These are phyloP conservation scores for Colletotrichum falcatum DNA, from an alignment of 2,329 filamentous ascomycete species.

Conservation along the genomic window DNA sequence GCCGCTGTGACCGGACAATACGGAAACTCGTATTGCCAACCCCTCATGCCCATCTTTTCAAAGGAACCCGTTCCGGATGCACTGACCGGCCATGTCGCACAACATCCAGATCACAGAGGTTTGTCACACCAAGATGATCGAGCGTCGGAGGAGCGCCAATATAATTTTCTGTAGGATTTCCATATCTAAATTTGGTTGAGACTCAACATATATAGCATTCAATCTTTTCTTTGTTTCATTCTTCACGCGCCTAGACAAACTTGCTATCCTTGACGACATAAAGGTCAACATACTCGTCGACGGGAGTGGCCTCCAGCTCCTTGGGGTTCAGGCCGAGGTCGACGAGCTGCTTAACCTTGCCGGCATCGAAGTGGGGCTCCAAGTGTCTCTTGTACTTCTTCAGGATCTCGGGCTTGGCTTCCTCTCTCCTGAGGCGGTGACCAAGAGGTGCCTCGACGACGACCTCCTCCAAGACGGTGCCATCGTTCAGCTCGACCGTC, in stretches of 20 bases:
- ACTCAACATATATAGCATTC: slow-evolving; percentile 28
- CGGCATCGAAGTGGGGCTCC: slow-evolving; percentile 81
- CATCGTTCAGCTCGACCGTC: slow-evolving; percentile 94
- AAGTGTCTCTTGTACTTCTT: slow-evolving; percentile 96
- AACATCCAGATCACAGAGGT: not conserved
- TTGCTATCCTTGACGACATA: slow-evolving; percentile 75
- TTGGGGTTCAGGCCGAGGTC: slow-evolving; percentile 80
- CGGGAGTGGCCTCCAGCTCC: slow-evolving; percentile 81
- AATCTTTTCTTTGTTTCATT: slow-evolving; percentile 14
- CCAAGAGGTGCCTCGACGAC: slow-evolving; percentile 94
- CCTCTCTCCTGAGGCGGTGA: slow-evolving; percentile 89
- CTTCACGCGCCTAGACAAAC: slow-evolving; percentile 56
- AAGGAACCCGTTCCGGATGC: not conserved
- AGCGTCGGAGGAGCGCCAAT: not conserved
- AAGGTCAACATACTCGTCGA: slow-evolving; percentile 94
- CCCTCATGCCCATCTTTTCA: not conserved
- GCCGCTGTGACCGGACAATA: slow-evolving; percentile 17
- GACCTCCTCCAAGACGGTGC: slow-evolving; percentile 89
- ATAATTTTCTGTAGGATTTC: slow-evolving; percentile 9
- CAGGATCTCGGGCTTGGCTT: slow-evolving; percentile 97
- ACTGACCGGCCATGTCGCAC: not conserved
- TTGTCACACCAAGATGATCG: not conserved
- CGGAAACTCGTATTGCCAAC: slow-evolving; percentile 28
- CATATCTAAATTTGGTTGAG: slow-evolving; percentile 25
- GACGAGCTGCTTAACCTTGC: slow-evolving; percentile 84